These are phyloP conservation scores for Xylariales sp. DNA, from an alignment of 2,329 filamentous ascomycete genomes.

Conservation along the genomic window DNA sequence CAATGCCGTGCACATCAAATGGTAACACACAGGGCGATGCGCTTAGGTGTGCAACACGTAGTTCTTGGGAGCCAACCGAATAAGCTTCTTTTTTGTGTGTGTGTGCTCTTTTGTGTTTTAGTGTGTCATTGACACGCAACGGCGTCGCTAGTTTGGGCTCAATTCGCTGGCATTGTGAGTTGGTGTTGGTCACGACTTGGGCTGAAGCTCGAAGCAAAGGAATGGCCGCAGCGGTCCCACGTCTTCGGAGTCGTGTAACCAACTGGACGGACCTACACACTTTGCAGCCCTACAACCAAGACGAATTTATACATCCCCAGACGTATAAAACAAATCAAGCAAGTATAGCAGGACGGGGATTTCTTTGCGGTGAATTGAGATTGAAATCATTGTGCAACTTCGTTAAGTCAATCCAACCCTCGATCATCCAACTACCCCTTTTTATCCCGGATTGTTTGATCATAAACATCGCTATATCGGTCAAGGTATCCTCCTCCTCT, in stretches of 20 bases:
- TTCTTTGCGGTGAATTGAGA: conserved; percentile 4
- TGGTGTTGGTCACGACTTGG: conserved; percentile 33
- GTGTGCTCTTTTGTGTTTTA: too few relatives aligned
- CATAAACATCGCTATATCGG: not conserved
- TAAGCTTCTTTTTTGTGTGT: conserved; percentile 7
- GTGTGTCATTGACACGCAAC: conserved; percentile 20
- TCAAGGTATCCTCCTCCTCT: not conserved
- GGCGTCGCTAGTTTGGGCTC: not conserved
- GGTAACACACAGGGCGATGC: conserved; percentile 17
- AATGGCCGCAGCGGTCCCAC: conserved; percentile 34
- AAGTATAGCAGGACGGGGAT: not conserved
- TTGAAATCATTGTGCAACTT: conserved; percentile 8
- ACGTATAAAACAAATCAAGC: not conserved
- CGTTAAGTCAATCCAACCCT: not conserved
- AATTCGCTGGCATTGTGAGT: conserved; percentile 29
- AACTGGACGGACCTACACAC: conserved; percentile 23
- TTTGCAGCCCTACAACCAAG: conserved; percentile 22
- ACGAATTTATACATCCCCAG: conserved; percentile 6
- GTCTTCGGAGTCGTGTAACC: conserved; percentile 32
- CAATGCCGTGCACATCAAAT: conserved; percentile 7
- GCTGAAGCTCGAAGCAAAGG: conserved; percentile 14
- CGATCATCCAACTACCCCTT: conserved; percentile 2
- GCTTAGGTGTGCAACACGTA: conserved; percentile 27
- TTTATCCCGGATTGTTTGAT: not conserved
- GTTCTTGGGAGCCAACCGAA: conserved; percentile 15